phyloP scores from a whole-genome alignment of 78 protist genomes.

The Chrysochromulina tobinii region DNA sequence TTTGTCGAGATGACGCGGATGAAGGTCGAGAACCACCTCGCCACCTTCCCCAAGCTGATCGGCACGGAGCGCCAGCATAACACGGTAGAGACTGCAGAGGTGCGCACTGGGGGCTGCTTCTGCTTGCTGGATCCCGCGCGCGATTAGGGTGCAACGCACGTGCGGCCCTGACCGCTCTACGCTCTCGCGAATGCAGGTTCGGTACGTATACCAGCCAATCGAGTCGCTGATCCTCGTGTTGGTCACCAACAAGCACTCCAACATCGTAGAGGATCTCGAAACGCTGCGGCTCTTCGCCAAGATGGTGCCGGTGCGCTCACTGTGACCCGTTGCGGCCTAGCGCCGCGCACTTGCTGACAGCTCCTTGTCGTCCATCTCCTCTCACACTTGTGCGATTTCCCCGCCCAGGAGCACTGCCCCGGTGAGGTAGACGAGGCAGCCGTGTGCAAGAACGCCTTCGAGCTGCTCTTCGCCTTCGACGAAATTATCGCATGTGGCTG shows the following conservation, averaged over 20 bases:
- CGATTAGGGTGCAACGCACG: constrained; percentile 80
- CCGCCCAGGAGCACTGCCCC: constrained; percentile 25
- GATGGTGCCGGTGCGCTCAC: neutral
- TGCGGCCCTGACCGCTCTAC: too few relatives aligned
- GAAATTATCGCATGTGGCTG: constrained; percentile 81
- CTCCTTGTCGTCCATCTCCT: too few relatives aligned
- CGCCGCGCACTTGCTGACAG: too few relatives aligned
- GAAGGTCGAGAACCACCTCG: constrained; percentile 91
- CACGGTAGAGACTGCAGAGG: neutral
- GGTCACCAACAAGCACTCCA: constrained; percentile 87
- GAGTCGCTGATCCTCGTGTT: constrained; percentile 84
- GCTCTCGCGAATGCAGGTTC: constrained; percentile 24
- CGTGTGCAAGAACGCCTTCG: constrained; percentile 24
- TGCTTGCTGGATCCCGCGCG: neutral
- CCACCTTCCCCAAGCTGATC: constrained; percentile 93
- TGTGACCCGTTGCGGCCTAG: too few relatives aligned
- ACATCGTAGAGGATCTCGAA: constrained; percentile 94
- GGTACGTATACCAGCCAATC: constrained; percentile 96
- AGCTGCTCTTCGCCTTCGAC: constrained; percentile 89
- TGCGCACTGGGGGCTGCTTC: neutral
- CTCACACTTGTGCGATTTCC: neutral
- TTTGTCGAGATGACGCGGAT: constrained; percentile 81
- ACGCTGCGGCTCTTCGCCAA: constrained; percentile 83
- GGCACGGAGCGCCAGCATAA: constrained; percentile 18
- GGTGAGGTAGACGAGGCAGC: constrained; percentile 1